Percentiles rank a stretch among this genome's conserved stretches.
phyloP scores from a whole-genome alignment of 371 early-diverging fungal species.

The Rhizopus sp. region DNA sequence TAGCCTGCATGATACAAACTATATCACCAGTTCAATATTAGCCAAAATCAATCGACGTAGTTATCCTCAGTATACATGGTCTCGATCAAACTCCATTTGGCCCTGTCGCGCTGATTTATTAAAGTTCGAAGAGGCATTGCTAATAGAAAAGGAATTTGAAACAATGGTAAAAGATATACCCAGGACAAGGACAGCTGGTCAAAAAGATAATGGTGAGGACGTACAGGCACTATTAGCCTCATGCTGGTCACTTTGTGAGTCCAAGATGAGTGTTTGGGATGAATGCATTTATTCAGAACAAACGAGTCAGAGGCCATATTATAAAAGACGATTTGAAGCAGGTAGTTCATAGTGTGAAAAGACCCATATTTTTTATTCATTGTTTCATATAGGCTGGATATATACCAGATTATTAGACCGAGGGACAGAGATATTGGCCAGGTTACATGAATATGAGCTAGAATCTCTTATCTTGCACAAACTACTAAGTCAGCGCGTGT shows the following conservation, averaged over 20 bases:
- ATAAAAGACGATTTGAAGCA: slow-evolving; percentile 55
- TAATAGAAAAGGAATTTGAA: slow-evolving; percentile 34
- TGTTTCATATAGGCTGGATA: slow-evolving; percentile 54
- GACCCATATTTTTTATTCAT: slow-evolving; percentile 4
- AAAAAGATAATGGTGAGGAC: slow-evolving; percentile 18
- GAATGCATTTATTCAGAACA: slow-evolving; percentile 27
- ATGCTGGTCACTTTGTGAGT: slow-evolving; percentile 42
- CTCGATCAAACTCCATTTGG: slow-evolving; percentile 58
- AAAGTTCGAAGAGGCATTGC: slow-evolving; percentile 57
- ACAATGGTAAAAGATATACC: slow-evolving; percentile 25
- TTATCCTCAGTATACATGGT: slow-evolving; percentile 57
- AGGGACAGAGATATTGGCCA: slow-evolving; percentile 57
- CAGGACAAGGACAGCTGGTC: background rate
- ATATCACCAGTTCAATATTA: slow-evolving; percentile 58
- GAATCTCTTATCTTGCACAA: slow-evolving; percentile 60
- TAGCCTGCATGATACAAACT: slow-evolving; percentile 26
- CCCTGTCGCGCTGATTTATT: slow-evolving; percentile 51
- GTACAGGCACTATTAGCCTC: slow-evolving; percentile 11
- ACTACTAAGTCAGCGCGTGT: slow-evolving; percentile 61
- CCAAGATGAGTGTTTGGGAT: slow-evolving; percentile 46
- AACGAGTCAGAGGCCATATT: slow-evolving; percentile 31
- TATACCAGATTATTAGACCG: slow-evolving; percentile 64
- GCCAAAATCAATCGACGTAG: slow-evolving; percentile 56
- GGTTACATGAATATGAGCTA: slow-evolving; percentile 56
- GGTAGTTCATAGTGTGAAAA: slow-evolving; percentile 26